These are phyloP conservation scores for Monascus purpureus DNA, from an alignment of 495 filamentous ascomycete species.

Conservation along the genomic window DNA sequence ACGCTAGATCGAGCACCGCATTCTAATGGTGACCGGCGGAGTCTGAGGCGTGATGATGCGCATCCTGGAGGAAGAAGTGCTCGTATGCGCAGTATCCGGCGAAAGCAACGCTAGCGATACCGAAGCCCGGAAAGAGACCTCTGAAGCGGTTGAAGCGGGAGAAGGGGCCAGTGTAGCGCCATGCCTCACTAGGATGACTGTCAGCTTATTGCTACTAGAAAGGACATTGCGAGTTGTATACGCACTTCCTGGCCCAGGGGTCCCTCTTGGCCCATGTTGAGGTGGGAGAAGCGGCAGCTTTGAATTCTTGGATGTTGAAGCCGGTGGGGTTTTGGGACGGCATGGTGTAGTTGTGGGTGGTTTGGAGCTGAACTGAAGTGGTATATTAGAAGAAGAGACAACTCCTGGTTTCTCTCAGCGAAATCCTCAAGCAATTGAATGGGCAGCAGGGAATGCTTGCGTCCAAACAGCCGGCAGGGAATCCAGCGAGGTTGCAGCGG, in stretches of 20 bases:
- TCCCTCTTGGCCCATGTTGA: slow-evolving; percentile 49
- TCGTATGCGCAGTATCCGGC: slow-evolving; percentile 79
- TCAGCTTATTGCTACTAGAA: slow-evolving; percentile 5
- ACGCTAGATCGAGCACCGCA: too few relatives aligned
- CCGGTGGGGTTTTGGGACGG: slow-evolving; percentile 60
- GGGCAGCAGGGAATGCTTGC: too few relatives aligned
- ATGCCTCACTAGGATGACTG: slow-evolving; percentile 55
- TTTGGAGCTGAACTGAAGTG: slow-evolving; percentile 1
- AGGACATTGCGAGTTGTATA: background rate
- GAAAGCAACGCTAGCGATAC: slow-evolving; percentile 84
- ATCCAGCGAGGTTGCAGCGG: slow-evolving; percentile 4
- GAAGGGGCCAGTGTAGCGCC: slow-evolving; percentile 88
- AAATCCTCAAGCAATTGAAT: too few relatives aligned
- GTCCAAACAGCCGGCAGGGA: slow-evolving; percentile 2
- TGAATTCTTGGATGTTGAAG: slow-evolving; percentile 66
- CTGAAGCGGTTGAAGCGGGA: slow-evolving; percentile 78
- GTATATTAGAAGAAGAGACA: background rate
- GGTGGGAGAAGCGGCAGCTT: slow-evolving; percentile 46
- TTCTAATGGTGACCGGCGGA: slow-evolving; percentile 24
- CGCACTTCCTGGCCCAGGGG: slow-evolving; percentile 73
- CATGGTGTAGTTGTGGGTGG: slow-evolving; percentile 22
- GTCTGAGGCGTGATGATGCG: slow-evolving; percentile 41
- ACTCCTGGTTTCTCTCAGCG: too few relatives aligned
- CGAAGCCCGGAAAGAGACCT: slow-evolving; percentile 73
- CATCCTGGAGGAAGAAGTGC: slow-evolving; percentile 67